Evolutionary conservation across 805 yeast genomes (phyloP).

Genomic region (Saccharomyces jurei): DNA sequence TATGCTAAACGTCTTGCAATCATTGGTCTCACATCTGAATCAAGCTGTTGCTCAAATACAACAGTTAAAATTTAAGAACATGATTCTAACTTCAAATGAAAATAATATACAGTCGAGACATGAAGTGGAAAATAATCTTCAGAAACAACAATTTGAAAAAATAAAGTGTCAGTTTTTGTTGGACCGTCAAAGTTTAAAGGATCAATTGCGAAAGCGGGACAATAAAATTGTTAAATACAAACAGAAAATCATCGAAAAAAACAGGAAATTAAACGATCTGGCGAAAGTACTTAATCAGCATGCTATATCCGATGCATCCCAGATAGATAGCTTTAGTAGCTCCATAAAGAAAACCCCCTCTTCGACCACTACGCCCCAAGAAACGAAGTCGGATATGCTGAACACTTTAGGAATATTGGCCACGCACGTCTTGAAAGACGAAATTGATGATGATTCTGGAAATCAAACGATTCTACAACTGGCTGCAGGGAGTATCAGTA

Average conservation of each 20-base stretch:
- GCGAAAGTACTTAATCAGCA: conserved; percentile 28
- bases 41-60: conserved; percentile 22
- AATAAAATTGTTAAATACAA: conserved; percentile 39
- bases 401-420: conserved; percentile 49
- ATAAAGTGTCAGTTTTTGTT: conserved; percentile 28
- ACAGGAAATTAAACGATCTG: conserved; percentile 37
- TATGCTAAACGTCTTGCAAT: neutral
- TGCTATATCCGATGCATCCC: neutral
- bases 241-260: conserved; percentile 36
- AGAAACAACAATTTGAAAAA: conserved; percentile 30
- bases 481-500: conserved; percentile 2
- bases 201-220: conserved; percentile 35
- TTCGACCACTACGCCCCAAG: conserved; percentile 1
- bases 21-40: neutral
- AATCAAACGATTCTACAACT: conserved; percentile 2
- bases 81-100: conserved; percentile 32
- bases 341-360: conserved; percentile 4
- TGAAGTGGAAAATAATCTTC: conserved; percentile 24
- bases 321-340: neutral
- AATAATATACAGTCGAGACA: conserved; percentile 19
- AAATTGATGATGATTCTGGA: conserved; percentile 12
- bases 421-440: conserved; percentile 41
- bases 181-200: conserved; percentile 31
- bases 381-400: conserved; percentile 29
- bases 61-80: conserved; percentile 31